These are phyloP conservation scores for Chaetomiaceae sp. DNA, from an alignment of 2,329 filamentous ascomycete genomes.

Conservation along the genomic window DNA sequence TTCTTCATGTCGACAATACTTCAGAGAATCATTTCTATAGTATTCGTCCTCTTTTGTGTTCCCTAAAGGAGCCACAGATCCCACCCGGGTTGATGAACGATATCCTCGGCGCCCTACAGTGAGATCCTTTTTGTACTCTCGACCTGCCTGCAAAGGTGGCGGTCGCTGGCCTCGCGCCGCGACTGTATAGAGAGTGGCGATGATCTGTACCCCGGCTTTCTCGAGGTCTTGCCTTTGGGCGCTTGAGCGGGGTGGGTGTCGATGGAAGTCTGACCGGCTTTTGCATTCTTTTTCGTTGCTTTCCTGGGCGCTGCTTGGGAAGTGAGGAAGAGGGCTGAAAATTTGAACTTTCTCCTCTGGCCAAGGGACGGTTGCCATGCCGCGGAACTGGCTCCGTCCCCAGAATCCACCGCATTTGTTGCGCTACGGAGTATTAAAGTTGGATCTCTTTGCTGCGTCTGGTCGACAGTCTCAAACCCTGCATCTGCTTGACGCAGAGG, in stretches of 20 bases:
- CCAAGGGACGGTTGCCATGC: too few species aligned
- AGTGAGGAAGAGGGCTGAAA: slow-evolving; percentile 49
- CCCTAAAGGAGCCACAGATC: slow-evolving; percentile 88
- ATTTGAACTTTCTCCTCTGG: too few species aligned
- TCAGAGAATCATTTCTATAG: slow-evolving; percentile 97
- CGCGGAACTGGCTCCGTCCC: too few species aligned
- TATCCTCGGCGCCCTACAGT: slow-evolving; percentile 88
- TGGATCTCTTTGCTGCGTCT: too few species aligned
- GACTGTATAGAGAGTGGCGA: slow-evolving; percentile 83
- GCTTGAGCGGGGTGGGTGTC: slow-evolving; percentile 70
- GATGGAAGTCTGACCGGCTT: slow-evolving; percentile 84
- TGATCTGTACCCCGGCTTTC: slow-evolving; percentile 77
- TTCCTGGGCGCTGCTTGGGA: slow-evolving; percentile 41
- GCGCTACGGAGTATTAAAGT: too few species aligned
- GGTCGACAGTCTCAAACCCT: too few species aligned
- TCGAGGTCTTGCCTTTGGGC: slow-evolving; percentile 69
- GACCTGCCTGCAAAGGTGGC: slow-evolving; percentile 59
- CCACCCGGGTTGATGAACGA: slow-evolving; percentile 92
- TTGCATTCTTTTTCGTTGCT: slow-evolving; percentile 54
- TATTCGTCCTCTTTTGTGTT: slow-evolving; percentile 90
- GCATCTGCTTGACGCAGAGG: too few species aligned
- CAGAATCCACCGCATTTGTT: too few species aligned
- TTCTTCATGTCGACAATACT: slow-evolving; percentile 57
- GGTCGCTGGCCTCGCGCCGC: slow-evolving; percentile 32
- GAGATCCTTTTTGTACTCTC: slow-evolving; percentile 56